A percentile compares a stretch with the other conserved stretches of the same genome.
These are phyloP conservation scores for Globisporangium solare DNA, from an alignment of 352 stramenopile genomes.

Conservation along the genomic window DNA sequence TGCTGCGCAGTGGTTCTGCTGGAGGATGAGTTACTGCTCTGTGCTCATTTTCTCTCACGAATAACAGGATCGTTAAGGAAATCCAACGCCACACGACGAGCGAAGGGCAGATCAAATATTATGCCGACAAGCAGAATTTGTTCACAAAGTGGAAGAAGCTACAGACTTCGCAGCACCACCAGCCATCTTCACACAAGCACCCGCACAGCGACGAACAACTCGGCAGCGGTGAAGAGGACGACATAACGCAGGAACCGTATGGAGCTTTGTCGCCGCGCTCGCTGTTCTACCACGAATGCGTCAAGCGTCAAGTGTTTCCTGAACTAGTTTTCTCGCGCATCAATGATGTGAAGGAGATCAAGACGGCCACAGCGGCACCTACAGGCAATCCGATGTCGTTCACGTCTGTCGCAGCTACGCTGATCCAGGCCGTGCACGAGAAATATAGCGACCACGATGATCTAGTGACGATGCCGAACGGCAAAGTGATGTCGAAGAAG, in stretches of 20 bases:
- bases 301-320: constrained; percentile 48
- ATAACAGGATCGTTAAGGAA: constrained; percentile 48
- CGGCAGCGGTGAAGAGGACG: constrained; percentile 16
- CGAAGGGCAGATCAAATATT: constrained; percentile 60
- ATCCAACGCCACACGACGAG: constrained; percentile 52
- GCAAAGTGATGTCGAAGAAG: constrained; percentile 29
- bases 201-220: neutral
- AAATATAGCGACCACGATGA: constrained; percentile 23
- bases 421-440: constrained; percentile 32
- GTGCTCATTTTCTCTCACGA: neutral
- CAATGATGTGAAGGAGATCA: constrained; percentile 27
- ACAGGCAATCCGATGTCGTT: constrained; percentile 22
- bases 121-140: constrained; percentile 65
- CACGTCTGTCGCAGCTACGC: constrained; percentile 28
- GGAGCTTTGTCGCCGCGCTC: constrained; percentile 53
- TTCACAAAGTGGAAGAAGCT: constrained; percentile 76
- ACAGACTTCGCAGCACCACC: constrained; percentile 48
- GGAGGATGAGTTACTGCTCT: neutral
- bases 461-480: constrained; percentile 18
- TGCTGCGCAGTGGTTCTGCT: neutral
- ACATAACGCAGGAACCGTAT: constrained; percentile 16
- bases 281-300: constrained; percentile 64
- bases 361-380: neutral
- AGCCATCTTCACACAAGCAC: constrained; percentile 15
- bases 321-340: constrained; percentile 73